Conservation (phyloP, 805 yeast species). For the Vanderwaltozyma yarrowii region DNA sequence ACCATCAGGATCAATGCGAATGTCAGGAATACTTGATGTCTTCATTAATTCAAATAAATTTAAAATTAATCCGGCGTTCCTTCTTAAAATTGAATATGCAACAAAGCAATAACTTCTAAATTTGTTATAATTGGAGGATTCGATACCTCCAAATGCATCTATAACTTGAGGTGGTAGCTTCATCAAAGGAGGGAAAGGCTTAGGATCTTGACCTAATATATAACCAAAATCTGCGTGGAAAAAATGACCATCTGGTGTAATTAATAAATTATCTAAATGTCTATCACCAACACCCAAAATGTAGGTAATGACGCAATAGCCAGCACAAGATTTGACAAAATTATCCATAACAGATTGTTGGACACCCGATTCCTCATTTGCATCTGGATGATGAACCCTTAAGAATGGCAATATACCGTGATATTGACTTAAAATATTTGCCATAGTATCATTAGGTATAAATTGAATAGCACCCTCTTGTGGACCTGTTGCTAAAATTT, state of each 20-base stretch:
- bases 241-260: slow-evolving; percentile 76
- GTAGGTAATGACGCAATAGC: slow-evolving; percentile 93
- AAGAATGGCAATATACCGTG: slow-evolving; percentile 72
- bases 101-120: slow-evolving; percentile 92
- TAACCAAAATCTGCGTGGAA: slow-evolving; percentile 99
- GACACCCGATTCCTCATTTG: slow-evolving; percentile 27
- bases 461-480: slow-evolving; percentile 90
- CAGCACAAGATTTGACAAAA: slow-evolving; percentile 91
- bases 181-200: slow-evolving; percentile 98
- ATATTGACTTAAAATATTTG: slow-evolving; percentile 59
- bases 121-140: slow-evolving; percentile 72
- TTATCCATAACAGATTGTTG: slow-evolving; percentile 70
- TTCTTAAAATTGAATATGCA: slow-evolving; percentile 80
- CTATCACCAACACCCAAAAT: slow-evolving; percentile 95
- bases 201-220: slow-evolving; percentile 93
- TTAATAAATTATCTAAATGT: slow-evolving; percentile 80
- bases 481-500: slow-evolving; percentile 82
- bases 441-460: slow-evolving; percentile 85
- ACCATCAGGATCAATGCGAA: slow-evolving; percentile 71
- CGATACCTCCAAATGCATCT: slow-evolving; percentile 95
- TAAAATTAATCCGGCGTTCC: slow-evolving; percentile 80
- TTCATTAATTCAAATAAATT: slow-evolving; percentile 91
- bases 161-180: slow-evolving; percentile 92
- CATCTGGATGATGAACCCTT: slow-evolving; percentile 53
- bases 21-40: slow-evolving; percentile 86